Evolutionary conservation across 371 early-diverging fungal genomes (phyloP), one percentile per base, ranked within the genome.

Genomic region (Chytridiales sp.): DNA sequence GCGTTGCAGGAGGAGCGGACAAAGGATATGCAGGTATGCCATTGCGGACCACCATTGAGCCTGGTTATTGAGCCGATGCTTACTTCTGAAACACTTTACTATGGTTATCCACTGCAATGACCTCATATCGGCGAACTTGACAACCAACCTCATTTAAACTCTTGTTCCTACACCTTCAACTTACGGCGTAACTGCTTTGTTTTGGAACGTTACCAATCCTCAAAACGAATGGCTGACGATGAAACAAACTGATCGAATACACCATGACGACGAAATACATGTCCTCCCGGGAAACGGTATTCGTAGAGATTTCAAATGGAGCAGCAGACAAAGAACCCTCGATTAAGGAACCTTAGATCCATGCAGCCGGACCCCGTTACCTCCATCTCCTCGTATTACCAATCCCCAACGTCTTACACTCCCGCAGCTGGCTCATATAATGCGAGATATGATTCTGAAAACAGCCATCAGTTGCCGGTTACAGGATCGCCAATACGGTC

Each of bases 1-100:
- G 22, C 56, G 43, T 44, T 55, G 43, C 40, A 55, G 29, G 43
- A 55, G 24, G 56, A 55, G 29, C 56, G 56, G 8, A 41, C 40
- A 21, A 9, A 40, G 9, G 56, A 55, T 17, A 55, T 55, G 56
- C 56, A 55, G 56, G 56, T 42, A 30, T 9, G 29, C 9, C 15
- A 27, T 15, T 1, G 1, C 9, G 27, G 17, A 21, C 17, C 9
- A 34, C 26, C 6, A 9, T n/a, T 24, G 46, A 15, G 8, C 9
- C 46, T 32, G 11, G 0, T n/a, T 13, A 22, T 9, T 19, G 24
- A 32, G 22, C 39, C 19, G 21, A 21, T 3, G 17, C 19, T 30
- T 21, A 17, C 30, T 19, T 17, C 30, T 22, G 9, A 26, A 55
- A 44, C 17, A 42, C n/a, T n/a, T n/a, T n/a, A n/a, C n/a, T n/a